Conservation (phyloP, 179 eudicot genomes). For the Drosera spatulata region DNA sequence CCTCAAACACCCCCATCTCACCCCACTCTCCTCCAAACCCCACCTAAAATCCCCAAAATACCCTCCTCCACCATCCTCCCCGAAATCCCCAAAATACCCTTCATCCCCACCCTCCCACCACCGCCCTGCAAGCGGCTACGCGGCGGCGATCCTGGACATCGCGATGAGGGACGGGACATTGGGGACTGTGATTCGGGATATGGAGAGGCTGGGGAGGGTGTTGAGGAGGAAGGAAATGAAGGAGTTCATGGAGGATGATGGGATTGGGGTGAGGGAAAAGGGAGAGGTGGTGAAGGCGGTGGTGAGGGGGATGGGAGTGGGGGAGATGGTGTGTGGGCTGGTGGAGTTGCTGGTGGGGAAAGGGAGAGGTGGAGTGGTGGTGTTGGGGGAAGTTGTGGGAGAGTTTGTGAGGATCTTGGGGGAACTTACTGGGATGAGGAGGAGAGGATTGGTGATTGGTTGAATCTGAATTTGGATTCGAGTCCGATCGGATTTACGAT, state of each 20-base stretch:
- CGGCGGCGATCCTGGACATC: conserved; percentile 55
- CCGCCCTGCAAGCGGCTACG: conserved; percentile 53
- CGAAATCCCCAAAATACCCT: neutral
- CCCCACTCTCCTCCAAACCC: neutral
- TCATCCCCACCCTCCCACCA: conserved; percentile 17
- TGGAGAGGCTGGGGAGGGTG: conserved; percentile 25
- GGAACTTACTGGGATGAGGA: conserved; percentile 17
- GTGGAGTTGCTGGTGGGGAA: conserved; percentile 37
- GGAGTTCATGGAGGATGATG: conserved; percentile 21
- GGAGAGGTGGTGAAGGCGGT: conserved; percentile 31
- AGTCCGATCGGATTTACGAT: too few species aligned
- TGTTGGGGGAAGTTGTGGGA: conserved; percentile 32
- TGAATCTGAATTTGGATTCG: too few species aligned
- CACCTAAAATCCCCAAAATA: neutral
- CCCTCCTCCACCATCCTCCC: conserved; percentile 10
- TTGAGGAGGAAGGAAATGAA: conserved; percentile 22
- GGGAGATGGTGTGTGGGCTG: conserved; percentile 18
- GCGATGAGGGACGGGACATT: conserved; percentile 23
- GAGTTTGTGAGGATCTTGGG: conserved; percentile 48
- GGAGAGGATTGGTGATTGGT: conserved; percentile 1
- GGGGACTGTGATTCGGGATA: conserved; percentile 30
- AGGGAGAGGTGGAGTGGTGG: conserved; percentile 13
- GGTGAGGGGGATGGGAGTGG: conserved; percentile 32
- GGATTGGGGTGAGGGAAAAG: conserved; percentile 28
- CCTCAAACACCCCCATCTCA: neutral